Evolutionary conservation across 2,329 filamentous ascomycete genomes (phyloP).

Genomic region (Diplodia corticola): DNA sequence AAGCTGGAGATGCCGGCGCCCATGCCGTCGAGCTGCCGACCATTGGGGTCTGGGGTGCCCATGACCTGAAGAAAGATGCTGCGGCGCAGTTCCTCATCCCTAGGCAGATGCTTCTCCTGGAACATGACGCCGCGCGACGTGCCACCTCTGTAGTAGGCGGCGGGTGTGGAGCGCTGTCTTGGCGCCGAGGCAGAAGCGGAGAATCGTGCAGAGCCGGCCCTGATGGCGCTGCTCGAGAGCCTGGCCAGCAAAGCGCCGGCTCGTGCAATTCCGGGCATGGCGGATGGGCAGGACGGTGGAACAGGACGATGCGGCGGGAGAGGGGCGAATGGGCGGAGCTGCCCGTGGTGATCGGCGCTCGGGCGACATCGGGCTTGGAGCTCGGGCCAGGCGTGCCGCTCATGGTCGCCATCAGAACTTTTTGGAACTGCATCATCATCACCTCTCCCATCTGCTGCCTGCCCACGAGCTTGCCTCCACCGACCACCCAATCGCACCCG

Average conservation of each 20-base stretch:
- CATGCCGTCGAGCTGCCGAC: conserved; percentile 71
- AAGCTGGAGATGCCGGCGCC: conserved; percentile 69
- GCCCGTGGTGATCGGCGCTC: conserved; percentile 8
- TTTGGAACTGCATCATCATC: conserved; percentile 15
- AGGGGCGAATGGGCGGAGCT: background rate
- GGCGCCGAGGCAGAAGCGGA: background rate
- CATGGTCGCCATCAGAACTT: conserved; percentile 6
- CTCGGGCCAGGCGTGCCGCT: conserved; percentile 2
- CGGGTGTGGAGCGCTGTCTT: conserved; percentile 33
- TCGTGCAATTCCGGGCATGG: background rate
- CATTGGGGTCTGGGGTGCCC: conserved; percentile 66
- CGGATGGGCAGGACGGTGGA: background rate
- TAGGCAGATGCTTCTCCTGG: conserved; percentile 54
- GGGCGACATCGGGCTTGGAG: conserved; percentile 13
- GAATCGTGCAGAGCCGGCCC: background rate
- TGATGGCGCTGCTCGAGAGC: background rate
- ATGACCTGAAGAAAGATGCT: conserved; percentile 61
- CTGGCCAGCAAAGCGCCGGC: background rate
- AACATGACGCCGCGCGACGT: conserved; percentile 69
- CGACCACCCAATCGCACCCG: background rate
- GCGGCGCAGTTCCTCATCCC: conserved; percentile 48
- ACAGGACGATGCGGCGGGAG: background rate
- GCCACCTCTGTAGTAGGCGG: conserved; percentile 66
- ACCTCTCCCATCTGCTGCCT: background rate
- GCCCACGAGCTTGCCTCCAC: background rate